These are phyloP conservation scores for Eruca vesicaria DNA, from an alignment of 441 rosid genomes.

Conservation along the genomic window DNA sequence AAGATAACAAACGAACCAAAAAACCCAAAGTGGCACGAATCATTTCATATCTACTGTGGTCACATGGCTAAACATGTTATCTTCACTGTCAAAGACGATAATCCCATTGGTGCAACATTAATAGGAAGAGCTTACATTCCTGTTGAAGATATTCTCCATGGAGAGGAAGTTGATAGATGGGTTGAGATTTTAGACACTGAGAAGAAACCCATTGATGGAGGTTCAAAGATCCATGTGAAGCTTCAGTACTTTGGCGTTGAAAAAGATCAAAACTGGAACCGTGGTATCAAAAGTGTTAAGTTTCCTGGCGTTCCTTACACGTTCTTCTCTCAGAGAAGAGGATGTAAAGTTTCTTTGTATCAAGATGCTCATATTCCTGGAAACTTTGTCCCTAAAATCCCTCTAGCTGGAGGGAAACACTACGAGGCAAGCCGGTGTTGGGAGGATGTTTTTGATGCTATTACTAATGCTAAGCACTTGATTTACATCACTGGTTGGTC, in stretches of 20 bases:
- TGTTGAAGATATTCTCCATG: slow-evolving; percentile 59
- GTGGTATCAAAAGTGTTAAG: slow-evolving; percentile 62
- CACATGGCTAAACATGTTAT: slow-evolving; percentile 76
- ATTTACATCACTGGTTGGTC: slow-evolving; percentile 97
- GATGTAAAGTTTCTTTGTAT: slow-evolving; percentile 82
- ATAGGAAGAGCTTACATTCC: slow-evolving; percentile 84
- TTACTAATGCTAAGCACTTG: slow-evolving; percentile 74
- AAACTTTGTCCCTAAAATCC: slow-evolving; percentile 71
- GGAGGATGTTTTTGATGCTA: slow-evolving; percentile 92
- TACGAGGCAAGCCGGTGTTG: slow-evolving; percentile 86
- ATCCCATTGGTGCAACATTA: slow-evolving; percentile 81
- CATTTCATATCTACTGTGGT: slow-evolving; percentile 86
- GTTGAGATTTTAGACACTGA: slow-evolving; percentile 66
- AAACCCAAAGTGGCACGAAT: slow-evolving; percentile 80
- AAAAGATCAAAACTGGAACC: slow-evolving; percentile 59
- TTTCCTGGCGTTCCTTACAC: slow-evolving; percentile 90
- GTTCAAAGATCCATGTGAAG: slow-evolving; percentile 81
- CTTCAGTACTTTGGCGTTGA: slow-evolving; percentile 68
- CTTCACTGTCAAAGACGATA: slow-evolving; percentile 82
- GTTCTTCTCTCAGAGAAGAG: slow-evolving; percentile 71
- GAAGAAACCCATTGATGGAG: slow-evolving; percentile 49
- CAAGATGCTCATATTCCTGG: slow-evolving; percentile 92
- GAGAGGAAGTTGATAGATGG: slow-evolving; percentile 84
- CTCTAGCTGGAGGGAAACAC: slow-evolving; percentile 81
- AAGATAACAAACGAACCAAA: slow-evolving; percentile 49